These are phyloP conservation scores for Friedmanniomyces simplex DNA, from an alignment of 495 filamentous ascomycete species.

Conservation along the genomic window DNA sequence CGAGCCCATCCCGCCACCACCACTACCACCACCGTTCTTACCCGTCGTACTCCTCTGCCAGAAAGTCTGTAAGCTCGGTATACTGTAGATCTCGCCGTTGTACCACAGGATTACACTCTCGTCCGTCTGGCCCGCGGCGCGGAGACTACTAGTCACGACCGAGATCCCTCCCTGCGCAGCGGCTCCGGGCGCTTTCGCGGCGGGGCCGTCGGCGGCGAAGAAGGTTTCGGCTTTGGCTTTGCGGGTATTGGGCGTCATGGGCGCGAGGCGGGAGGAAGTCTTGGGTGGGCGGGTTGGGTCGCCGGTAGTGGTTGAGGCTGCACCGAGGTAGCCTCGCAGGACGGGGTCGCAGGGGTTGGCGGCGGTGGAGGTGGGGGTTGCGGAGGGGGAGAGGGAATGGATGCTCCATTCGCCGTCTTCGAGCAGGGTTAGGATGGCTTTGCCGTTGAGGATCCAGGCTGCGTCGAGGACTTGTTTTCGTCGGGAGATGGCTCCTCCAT, in stretches of 20 bases:
- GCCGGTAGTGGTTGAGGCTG: constrained; percentile 28
- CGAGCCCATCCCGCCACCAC: constrained; percentile 15
- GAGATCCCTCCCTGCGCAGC: constrained; percentile 52
- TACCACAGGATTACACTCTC: constrained; percentile 35
- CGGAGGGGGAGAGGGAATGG: constrained; percentile 70
- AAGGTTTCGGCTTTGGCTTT: constrained; percentile 46
- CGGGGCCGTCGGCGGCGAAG: constrained; percentile 34
- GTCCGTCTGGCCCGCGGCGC: constrained; percentile 23
- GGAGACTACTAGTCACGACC: constrained; percentile 31
- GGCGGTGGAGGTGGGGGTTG: constrained; percentile 51
- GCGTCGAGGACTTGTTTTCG: constrained; percentile 75
- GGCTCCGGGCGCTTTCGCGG: constrained; percentile 28
- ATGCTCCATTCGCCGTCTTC: constrained; percentile 88
- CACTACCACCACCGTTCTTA: constrained; percentile 9
- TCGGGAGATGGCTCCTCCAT: constrained; percentile 6
- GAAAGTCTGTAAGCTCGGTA: constrained; percentile 29
- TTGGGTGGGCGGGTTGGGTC: constrained; percentile 19
- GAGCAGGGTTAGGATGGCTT: constrained; percentile 63
- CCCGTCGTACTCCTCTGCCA: constrained; percentile 30
- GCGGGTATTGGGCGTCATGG: constrained; percentile 76
- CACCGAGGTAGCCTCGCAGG: constrained; percentile 54
- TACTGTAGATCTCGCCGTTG: constrained; percentile 27
- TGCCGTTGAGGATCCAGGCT: constrained; percentile 72
- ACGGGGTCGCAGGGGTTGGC: constrained; percentile 57
- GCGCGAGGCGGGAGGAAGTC: constrained; percentile 48